phyloP scores from a whole-genome alignment of 2,329 filamentous ascomycete genomes.

The Sclerotinia spermophila region DNA sequence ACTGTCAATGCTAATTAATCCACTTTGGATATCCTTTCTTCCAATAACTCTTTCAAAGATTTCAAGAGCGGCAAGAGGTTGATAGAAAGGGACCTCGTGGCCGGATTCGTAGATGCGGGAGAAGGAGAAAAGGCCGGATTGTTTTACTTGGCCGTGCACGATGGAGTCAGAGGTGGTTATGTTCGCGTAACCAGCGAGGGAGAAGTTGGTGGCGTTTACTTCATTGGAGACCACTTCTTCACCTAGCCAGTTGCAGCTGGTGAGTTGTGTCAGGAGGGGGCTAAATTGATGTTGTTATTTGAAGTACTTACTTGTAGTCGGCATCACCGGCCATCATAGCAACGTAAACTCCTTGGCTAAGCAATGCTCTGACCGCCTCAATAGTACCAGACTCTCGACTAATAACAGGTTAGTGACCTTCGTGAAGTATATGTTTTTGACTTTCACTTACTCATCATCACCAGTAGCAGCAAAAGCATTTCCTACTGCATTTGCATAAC shows the following conservation, averaged over 20 bases:
- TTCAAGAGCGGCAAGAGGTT: conserved; percentile 49
- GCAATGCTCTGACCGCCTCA: conserved; percentile 51
- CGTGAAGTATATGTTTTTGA: background rate
- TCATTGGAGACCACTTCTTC: conserved; percentile 65
- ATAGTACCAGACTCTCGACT: conserved; percentile 47
- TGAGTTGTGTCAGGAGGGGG: conserved; percentile 52
- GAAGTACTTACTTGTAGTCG: conserved; percentile 45
- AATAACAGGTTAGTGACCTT: background rate
- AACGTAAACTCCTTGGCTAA: conserved; percentile 62
- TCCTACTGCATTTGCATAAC: conserved; percentile 43
- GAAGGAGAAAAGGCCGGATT: conserved; percentile 69
- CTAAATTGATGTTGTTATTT: conserved; percentile 38
- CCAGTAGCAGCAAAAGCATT: conserved; percentile 46
- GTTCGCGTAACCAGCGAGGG: conserved; percentile 63
- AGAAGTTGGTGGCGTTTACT: conserved; percentile 49
- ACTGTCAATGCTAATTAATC: conserved; percentile 47
- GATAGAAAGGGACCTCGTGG: conserved; percentile 54
- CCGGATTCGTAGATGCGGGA: conserved; percentile 62
- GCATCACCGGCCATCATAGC: conserved; percentile 60
- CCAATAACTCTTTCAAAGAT: conserved; percentile 50
- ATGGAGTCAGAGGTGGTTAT: conserved; percentile 61
- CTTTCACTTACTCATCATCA: conserved; percentile 39
- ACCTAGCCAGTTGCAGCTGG: conserved; percentile 65
- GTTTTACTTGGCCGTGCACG: conserved; percentile 67
- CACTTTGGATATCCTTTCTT: conserved; percentile 47